Evolutionary conservation across 306 rosid species (phyloP), one percentile per base, ranked within the genome.

Genomic region (Castanopsis chinensis): DNA sequence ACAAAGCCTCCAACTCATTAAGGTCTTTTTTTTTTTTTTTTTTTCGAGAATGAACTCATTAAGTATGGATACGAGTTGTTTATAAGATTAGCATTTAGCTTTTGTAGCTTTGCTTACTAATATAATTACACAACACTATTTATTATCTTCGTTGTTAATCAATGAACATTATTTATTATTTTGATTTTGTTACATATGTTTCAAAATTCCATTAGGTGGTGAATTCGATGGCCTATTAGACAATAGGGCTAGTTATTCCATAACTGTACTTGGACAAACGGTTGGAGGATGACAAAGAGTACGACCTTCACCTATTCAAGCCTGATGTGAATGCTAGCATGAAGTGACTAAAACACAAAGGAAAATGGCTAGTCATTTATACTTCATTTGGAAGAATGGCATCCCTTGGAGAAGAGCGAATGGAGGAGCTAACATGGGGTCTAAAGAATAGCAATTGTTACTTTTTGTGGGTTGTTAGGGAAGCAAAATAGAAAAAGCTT

Each of bases 201-300:
- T 57, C 25, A 14, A 17, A 17, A 20, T 13, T 57, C 4, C 19
- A 57, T 57, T 71, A 71, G 74, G 56, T 71, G 32, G 55, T 71
- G 12, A 33, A 64, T 14, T 76, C 73, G 80, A 76, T 76, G 80
- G 23, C 80, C 80, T 51, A 54, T 77, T 28, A 77, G 54, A 6
- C 64, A 20, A 21, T 68, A 65, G 80, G 68, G 30, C 68, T 75
- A 25, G 53, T 64, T 7, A 11, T 76, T 27, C 67, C 73, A 65
- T 27, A 58, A 21, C 37, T 55, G 3, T 76, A 61, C 72, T 76
- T 76, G 30, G 79, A 76, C 79, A 45, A 32, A n/a, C 9, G 80
- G 27, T 5, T 76, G 35, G 54, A 76, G 33, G 7, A 76, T 17
- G 74, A 76, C 73, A 76, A 54, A 14, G 5, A 54, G 52, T 77